Conservation (phyloP, 768 basidiomycete genomes). For the Suillus alpinus region DNA sequence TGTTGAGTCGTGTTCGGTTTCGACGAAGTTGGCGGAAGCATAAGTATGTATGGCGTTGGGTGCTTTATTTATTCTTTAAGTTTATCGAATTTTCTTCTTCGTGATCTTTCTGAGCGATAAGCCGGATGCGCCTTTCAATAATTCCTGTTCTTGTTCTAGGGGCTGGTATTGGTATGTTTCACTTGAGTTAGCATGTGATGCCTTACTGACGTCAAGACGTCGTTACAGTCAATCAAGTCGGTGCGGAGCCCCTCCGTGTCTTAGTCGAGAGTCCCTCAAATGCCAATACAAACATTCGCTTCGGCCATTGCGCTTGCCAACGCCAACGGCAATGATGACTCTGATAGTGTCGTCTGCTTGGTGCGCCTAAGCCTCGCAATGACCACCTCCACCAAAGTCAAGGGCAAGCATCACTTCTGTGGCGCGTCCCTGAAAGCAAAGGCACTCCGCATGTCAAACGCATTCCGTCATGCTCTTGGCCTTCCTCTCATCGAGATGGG, state of each 20-base stretch:
- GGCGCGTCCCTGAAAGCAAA: slow-evolving; percentile 44
- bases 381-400: slow-evolving; percentile 9
- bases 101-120: neutral
- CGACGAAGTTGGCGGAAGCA: no score
- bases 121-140: slow-evolving; percentile 37
- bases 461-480: slow-evolving; percentile 55
- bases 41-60: no score
- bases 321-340: slow-evolving; percentile 22
- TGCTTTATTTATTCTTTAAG: no score
- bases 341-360: slow-evolving; percentile 21
- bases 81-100: no score
- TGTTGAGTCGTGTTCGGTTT: no score
- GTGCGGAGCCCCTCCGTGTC: slow-evolving; percentile 51
- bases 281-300: slow-evolving; percentile 33
- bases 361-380: slow-evolving; percentile 13
- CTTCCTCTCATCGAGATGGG: slow-evolving; percentile 42
- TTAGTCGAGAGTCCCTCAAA: slow-evolving; percentile 32
- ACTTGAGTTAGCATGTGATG: neutral
- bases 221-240: slow-evolving; percentile 33
- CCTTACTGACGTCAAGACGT: neutral
- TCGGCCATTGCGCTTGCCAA: slow-evolving; percentile 37
- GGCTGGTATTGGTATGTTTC: slow-evolving; percentile 30
- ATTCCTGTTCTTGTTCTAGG: slow-evolving; percentile 37
- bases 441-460: slow-evolving; percentile 49
- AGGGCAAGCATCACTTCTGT: slow-evolving; percentile 26